These are phyloP conservation scores for Laguncularia racemosa DNA, from an alignment of 345 rosid species.

Conservation along the genomic window DNA sequence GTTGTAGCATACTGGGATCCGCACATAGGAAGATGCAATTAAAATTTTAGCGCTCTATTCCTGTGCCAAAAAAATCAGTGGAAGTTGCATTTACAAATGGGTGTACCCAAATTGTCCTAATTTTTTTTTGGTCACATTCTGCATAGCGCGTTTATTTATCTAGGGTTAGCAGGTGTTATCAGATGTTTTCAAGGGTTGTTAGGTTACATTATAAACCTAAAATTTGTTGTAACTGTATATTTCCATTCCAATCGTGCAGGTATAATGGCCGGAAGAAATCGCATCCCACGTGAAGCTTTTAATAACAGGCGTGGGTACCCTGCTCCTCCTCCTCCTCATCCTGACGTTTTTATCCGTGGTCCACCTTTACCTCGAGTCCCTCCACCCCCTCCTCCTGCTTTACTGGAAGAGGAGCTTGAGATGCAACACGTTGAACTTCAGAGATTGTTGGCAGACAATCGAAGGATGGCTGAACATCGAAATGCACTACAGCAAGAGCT, in stretches of 20 bases:
- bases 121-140: no score
- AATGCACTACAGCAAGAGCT: constrained; percentile 69
- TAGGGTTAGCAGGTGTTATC: no score
- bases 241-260: constrained; percentile 1
- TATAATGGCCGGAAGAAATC: constrained; percentile 80
- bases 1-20: no score
- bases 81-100: no score
- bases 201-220: no score
- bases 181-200: no score
- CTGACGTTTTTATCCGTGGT: constrained; percentile 32
- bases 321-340: constrained; percentile 53
- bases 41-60: no score
- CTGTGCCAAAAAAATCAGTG: no score
- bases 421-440: constrained; percentile 68
- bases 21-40: no score
- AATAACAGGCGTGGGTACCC: constrained; percentile 57
- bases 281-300: constrained; percentile 55
- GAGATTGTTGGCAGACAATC: constrained; percentile 72
- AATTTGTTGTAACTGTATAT: no score
- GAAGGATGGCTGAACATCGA: constrained; percentile 64
- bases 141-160: no score
- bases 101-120: no score
- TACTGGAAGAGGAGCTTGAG: constrained; percentile 86
- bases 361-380: constrained; percentile 47
- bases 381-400: constrained; percentile 66